Base-by-base conservation (phyloP, 441 rosid genomes). In the Adansonia gregorii region DNA sequence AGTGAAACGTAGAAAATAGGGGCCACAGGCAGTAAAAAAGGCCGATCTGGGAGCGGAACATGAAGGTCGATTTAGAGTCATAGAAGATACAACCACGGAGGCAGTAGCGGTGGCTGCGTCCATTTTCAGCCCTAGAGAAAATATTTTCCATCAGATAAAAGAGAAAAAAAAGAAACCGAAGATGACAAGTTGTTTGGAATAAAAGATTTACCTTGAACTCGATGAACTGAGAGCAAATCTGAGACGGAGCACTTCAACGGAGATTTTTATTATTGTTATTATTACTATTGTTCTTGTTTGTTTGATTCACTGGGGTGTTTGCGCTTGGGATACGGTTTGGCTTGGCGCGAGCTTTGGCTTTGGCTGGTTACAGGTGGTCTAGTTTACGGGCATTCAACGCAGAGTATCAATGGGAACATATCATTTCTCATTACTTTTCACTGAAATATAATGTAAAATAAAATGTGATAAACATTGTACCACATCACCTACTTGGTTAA, bases 41-140 rank as follows among this genome's bases (percentile, higher is more conserved):
- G 67, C 67, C 19, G 67, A 27, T 63, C 67, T 63, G 45, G 67
- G 10, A 14, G 45, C 67, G 45, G 67, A 15, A 3, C 46, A 63
- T 63, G 67, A 63, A 63, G 46, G 17, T 14, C 67, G 43, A 15
- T 31, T 19, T 14, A 63, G 67, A 31, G n/a, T 14, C 67, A 61
- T 27, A 61, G 67, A 31, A 12, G 67, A 61, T 6, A 41, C 67
- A 61, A 61, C 67, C 67, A 31, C 19, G 14, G 35, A 27, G 35
- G 35, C 35, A 27, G 35, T 27, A 27, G 35, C 35, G 35, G 67
- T 4, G 20, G 67, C 45, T 31, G 67, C 46, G 8, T 63, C 67
- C 67, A 63, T 63, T 8, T 63, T 31, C 19, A 14, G n/a, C 45
- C 4, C 45, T 63, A 43, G 46, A 63, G 15, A 60, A 60, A 3